Evolutionary conservation across 371 early-diverging fungal genomes (phyloP).

Genomic region (Neoconidiobolus thromboides): DNA sequence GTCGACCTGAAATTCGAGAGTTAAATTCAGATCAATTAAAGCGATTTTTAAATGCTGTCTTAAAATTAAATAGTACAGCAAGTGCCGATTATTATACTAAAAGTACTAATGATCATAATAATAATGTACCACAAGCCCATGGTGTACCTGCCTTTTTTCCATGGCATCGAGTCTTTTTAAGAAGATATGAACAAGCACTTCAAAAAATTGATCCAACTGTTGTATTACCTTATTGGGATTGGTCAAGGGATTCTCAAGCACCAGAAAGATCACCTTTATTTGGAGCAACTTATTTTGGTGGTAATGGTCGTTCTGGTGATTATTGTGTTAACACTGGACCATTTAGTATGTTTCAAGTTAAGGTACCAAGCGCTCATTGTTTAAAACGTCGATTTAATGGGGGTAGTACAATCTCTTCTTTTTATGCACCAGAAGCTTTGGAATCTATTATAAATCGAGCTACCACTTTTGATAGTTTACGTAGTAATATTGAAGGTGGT

Average conservation of each 20-base stretch:
- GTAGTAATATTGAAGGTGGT: neutral
- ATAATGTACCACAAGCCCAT: slow-evolving; percentile 1
- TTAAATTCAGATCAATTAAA: neutral
- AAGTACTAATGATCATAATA: neutral
- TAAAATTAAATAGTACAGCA: neutral
- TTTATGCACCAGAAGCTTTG: slow-evolving; percentile 6
- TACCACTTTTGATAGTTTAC: slow-evolving; percentile 1
- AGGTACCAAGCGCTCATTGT: slow-evolving; percentile 1
- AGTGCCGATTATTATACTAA: neutral
- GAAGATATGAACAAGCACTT: slow-evolving; percentile 5
- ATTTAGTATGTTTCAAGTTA: slow-evolving; percentile 6
- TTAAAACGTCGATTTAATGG: neutral
- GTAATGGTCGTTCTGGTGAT: slow-evolving; percentile 8
- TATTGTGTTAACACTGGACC: slow-evolving; percentile 11
- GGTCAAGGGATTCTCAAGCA: slow-evolving; percentile 14
- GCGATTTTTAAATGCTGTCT: slow-evolving; percentile 3
- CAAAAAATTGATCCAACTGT: slow-evolving; percentile 6
- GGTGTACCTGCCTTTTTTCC: slow-evolving; percentile 6
- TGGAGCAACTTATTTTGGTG: slow-evolving; percentile 8
- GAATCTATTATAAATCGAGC: neutral
- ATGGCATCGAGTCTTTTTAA: slow-evolving; percentile 7
- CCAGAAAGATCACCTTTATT: slow-evolving; percentile 8
- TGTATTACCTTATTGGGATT: slow-evolving; percentile 14
- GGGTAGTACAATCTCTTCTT: slow-evolving; percentile 3
- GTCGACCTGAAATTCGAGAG: slow-evolving; percentile 4